phyloP scores from a whole-genome alignment of 2,329 filamentous ascomycete species.

The Bimuria novae-zelandiae region DNA sequence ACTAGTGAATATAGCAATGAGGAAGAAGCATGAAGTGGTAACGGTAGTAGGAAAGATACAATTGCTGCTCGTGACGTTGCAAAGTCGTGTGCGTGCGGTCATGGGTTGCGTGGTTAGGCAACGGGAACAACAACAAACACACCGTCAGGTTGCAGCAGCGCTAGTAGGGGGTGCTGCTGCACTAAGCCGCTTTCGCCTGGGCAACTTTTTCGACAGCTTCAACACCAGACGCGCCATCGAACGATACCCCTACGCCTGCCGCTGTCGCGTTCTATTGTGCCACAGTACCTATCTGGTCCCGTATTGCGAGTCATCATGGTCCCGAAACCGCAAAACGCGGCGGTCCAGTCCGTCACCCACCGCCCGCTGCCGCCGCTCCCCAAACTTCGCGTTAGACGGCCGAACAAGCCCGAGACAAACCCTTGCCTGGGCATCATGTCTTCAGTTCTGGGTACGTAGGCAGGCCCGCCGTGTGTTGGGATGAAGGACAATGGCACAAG shows the following conservation, averaged over 20 bases:
- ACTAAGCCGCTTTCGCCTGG: slow-evolving; percentile 9
- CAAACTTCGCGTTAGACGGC: slow-evolving; percentile 67
- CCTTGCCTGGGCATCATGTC: slow-evolving; percentile 70
- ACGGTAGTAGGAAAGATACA: background rate
- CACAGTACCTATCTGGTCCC: background rate
- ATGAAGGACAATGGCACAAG: background rate
- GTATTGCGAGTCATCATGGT: slow-evolving; percentile 33
- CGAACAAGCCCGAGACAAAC: slow-evolving; percentile 65
- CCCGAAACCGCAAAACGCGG: slow-evolving; percentile 40
- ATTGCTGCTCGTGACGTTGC: background rate
- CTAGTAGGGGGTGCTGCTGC: slow-evolving; percentile 1
- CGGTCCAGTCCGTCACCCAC: slow-evolving; percentile 44
- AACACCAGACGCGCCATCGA: slow-evolving; percentile 1
- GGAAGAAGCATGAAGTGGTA: slow-evolving; percentile 3
- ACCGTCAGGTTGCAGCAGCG: background rate
- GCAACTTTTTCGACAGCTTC: slow-evolving; percentile 13
- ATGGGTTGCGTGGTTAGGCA: slow-evolving; percentile 14
- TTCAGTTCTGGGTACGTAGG: slow-evolving; percentile 63
- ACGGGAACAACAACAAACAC: slow-evolving; percentile 10
- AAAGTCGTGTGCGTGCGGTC: slow-evolving; percentile 11
- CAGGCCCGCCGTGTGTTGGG: background rate
- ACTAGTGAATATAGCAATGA: slow-evolving; percentile 18
- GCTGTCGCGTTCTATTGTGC: background rate
- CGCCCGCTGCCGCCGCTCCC: slow-evolving; percentile 63
- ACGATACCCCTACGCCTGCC: background rate